Conservation (phyloP, 2,329 filamentous ascomycete genomes). For the Aspergillus brunneoviolaceus region DNA sequence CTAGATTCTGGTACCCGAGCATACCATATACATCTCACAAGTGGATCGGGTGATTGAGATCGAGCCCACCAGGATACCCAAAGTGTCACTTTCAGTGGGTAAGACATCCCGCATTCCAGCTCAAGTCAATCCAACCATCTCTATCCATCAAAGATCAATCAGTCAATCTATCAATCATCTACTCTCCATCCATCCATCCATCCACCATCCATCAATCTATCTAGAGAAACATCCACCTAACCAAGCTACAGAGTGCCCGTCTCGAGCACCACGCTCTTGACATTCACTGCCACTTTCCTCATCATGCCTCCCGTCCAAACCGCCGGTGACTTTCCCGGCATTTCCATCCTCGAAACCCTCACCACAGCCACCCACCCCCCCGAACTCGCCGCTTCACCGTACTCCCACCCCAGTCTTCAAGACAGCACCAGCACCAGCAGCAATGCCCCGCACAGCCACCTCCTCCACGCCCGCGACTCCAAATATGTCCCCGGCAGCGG, state of each 20-base stretch:
- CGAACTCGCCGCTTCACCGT: not conserved
- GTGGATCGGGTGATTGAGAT: not conserved
- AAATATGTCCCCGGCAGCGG: constrained; percentile 36
- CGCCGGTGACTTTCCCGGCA: constrained; percentile 24
- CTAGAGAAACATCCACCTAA: not conserved
- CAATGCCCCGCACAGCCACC: constrained; percentile 24
- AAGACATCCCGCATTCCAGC: constrained; percentile 9
- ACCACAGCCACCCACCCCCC: constrained; percentile 9
- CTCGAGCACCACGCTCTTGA: constrained; percentile 39
- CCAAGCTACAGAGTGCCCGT: constrained; percentile 25
- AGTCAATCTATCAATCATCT: not conserved
- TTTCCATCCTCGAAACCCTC: constrained; percentile 20
- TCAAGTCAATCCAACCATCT: not conserved
- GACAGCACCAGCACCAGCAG: constrained; percentile 3
- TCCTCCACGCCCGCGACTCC: constrained; percentile 29
- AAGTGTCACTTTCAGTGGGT: not conserved
- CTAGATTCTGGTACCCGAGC: not conserved
- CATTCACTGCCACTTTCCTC: constrained; percentile 20
- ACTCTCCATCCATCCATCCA: not conserved
- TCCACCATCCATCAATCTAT: not conserved
- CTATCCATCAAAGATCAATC: not conserved
- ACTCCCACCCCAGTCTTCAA: not conserved
- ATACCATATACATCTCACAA: not conserved
- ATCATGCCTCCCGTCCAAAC: constrained; percentile 34
- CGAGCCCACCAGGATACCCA: not conserved